These are phyloP conservation scores for Luvunga scandens DNA, from an alignment of 345 rosid species.

Conservation along the genomic window DNA sequence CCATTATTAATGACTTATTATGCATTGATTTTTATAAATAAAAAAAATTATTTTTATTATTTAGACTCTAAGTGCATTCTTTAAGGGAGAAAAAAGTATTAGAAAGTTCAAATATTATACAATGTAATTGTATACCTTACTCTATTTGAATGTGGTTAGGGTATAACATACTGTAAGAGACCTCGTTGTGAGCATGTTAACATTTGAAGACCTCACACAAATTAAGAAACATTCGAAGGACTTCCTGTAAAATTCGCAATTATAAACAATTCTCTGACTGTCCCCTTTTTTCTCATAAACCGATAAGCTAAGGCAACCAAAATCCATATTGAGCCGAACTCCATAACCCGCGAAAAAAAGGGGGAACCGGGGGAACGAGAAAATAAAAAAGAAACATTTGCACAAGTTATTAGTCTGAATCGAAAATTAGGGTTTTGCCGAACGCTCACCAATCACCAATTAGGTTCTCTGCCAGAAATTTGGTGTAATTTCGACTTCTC, in stretches of 20 bases:
- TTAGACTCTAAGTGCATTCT: too few species aligned
- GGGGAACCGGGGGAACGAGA: too few species aligned
- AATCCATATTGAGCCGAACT: neutral
- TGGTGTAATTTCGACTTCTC: neutral
- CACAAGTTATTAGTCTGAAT: neutral
- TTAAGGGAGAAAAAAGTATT: too few species aligned
- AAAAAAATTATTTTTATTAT: too few species aligned
- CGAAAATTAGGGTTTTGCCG: neutral
- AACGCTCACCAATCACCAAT: neutral
- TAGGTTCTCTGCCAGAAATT: neutral
- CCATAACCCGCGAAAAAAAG: neutral
- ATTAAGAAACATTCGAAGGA: neutral
- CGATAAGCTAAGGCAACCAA: neutral
- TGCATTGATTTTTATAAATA: too few species aligned
- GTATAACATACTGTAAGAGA: neutral
- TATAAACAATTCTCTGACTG: neutral
- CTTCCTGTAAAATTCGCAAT: neutral
- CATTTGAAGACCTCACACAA: neutral
- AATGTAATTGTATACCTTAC: too few species aligned
- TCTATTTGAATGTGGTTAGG: too few species aligned
- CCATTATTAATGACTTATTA: too few species aligned
- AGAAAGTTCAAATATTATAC: too few species aligned
- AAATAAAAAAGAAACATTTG: neutral
- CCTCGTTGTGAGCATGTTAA: neutral
- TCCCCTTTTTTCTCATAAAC: neutral